phyloP scores from a whole-genome alignment of 73 alveolate species.

The Breviolum minutum region DNA sequence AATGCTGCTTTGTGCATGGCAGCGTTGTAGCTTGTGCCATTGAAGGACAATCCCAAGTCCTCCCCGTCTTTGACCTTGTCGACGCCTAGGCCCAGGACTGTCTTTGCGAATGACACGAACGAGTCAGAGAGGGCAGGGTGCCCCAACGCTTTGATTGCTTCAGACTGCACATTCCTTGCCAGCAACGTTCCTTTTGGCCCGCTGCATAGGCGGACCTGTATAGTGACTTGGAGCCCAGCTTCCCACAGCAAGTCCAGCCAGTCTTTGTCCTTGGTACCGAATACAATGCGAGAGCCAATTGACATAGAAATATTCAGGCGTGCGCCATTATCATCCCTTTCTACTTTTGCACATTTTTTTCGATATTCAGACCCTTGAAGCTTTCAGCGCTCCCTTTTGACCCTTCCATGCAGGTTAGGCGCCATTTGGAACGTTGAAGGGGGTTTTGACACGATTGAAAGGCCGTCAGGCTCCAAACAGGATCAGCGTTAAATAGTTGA shows the following conservation, averaged over 20 bases:
- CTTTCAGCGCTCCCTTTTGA: background rate
- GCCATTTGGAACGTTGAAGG: background rate
- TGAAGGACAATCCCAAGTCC: background rate
- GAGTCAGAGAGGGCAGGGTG: background rate
- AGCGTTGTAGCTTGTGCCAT: background rate
- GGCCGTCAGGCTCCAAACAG: no score
- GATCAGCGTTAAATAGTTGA: no score
- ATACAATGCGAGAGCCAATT: background rate
- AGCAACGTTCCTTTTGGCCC: background rate
- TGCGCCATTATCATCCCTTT: background rate
- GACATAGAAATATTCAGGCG: background rate
- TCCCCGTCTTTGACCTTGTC: background rate
- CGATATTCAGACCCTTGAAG: background rate
- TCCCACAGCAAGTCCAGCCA: conserved; percentile 44
- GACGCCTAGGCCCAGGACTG: background rate
- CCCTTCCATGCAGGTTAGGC: background rate
- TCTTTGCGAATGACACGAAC: background rate
- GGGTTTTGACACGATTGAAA: background rate
- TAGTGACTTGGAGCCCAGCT: conserved; percentile 3
- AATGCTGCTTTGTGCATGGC: conserved; percentile 32
- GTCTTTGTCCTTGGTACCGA: conserved; percentile 4
- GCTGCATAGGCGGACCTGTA: conserved; percentile 13
- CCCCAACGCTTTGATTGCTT: conserved; percentile 13
- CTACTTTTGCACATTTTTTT: no score
- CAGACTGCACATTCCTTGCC: background rate